Evolutionary conservation across 2,329 filamentous ascomycete species (phyloP).

Genomic region (Pestalotiopsis sp.): DNA sequence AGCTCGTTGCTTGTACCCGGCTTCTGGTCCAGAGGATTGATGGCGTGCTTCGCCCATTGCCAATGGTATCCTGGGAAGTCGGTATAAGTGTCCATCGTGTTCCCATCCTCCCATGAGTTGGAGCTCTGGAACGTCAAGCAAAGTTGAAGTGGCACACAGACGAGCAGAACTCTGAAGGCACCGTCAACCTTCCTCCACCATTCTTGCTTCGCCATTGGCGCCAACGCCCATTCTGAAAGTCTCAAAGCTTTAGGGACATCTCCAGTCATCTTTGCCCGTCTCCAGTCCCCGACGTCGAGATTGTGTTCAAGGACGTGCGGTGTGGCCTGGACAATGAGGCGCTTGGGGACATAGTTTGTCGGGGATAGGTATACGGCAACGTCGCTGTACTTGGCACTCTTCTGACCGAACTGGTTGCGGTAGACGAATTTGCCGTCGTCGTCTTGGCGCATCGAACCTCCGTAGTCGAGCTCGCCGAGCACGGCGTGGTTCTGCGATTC

Average conservation of each 20-base stretch:
- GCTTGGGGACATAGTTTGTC: slow-evolving; percentile 23
- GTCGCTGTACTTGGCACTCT: slow-evolving; percentile 24
- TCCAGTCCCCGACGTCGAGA: slow-evolving; percentile 23
- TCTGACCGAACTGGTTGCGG: slow-evolving; percentile 23
- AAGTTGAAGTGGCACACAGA: slow-evolving; percentile 25
- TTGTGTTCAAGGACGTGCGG: slow-evolving; percentile 19
- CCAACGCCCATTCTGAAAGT: slow-evolving; percentile 23
- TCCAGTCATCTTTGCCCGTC: slow-evolving; percentile 22
- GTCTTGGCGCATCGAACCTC: slow-evolving; percentile 13
- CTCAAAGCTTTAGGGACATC: slow-evolving; percentile 22
- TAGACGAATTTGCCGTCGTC: slow-evolving; percentile 22
- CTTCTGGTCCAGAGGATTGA: slow-evolving; percentile 26
- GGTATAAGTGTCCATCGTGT: slow-evolving; percentile 22
- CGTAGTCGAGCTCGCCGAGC: slow-evolving; percentile 13
- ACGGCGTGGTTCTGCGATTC: slow-evolving; percentile 13
- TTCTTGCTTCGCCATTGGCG: slow-evolving; percentile 16
- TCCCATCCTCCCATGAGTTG: slow-evolving; percentile 21
- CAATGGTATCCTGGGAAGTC: slow-evolving; percentile 27
- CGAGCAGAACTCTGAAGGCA: slow-evolving; percentile 19
- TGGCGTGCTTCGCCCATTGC: slow-evolving; percentile 28
- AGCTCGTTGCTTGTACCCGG: slow-evolving; percentile 13
- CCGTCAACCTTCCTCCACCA: slow-evolving; percentile 16
- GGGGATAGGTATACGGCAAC: slow-evolving; percentile 29
- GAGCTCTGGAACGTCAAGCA: slow-evolving; percentile 20
- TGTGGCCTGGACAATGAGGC: slow-evolving; percentile 26